Evolutionary conservation across 148 eudicot genomes (phyloP).

Genomic region (Chenopodium formosanum): DNA sequence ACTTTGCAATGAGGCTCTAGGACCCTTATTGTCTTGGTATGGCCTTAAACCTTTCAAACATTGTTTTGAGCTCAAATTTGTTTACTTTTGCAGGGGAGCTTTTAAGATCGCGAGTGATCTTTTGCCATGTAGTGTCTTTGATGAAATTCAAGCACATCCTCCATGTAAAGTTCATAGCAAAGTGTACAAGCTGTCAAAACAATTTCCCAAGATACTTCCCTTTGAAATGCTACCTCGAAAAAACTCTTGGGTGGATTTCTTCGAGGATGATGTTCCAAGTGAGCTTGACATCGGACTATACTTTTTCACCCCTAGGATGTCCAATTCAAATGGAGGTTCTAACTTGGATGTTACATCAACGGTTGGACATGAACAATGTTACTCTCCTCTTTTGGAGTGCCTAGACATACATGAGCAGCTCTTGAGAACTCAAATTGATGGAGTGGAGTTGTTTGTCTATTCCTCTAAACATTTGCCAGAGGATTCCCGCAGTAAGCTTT

Average conservation of each 20-base stretch:
- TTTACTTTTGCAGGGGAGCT: slow-evolving; percentile 57
- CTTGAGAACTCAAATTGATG: slow-evolving; percentile 42
- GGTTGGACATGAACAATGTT: slow-evolving; percentile 1
- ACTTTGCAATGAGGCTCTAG: too few species aligned
- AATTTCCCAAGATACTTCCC: slow-evolving; percentile 51
- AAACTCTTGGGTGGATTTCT: slow-evolving; percentile 39
- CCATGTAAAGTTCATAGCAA: slow-evolving; percentile 43
- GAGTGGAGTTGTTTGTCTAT: slow-evolving; percentile 52
- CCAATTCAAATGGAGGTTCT: neutral
- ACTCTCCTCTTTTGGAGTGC: slow-evolving; percentile 39
- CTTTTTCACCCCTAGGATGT: slow-evolving; percentile 55
- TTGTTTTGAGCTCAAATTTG: neutral
- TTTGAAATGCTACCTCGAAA: slow-evolving; percentile 42
- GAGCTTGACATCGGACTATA: slow-evolving; percentile 65
- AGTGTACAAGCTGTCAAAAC: slow-evolving; percentile 40
- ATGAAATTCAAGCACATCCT: slow-evolving; percentile 54
- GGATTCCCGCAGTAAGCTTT: slow-evolving; percentile 49
- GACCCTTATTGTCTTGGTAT: too few species aligned
- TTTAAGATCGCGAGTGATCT: slow-evolving; percentile 34
- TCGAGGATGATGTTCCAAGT: slow-evolving; percentile 42
- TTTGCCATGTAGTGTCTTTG: slow-evolving; percentile 14
- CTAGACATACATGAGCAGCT: slow-evolving; percentile 35
- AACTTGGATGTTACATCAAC: too few species aligned
- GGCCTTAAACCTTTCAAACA: neutral
- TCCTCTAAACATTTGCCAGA: slow-evolving; percentile 49